These are phyloP conservation scores for Cladosporium sp. DNA, from an alignment of 2,329 filamentous ascomycete species.

Conservation along the genomic window DNA sequence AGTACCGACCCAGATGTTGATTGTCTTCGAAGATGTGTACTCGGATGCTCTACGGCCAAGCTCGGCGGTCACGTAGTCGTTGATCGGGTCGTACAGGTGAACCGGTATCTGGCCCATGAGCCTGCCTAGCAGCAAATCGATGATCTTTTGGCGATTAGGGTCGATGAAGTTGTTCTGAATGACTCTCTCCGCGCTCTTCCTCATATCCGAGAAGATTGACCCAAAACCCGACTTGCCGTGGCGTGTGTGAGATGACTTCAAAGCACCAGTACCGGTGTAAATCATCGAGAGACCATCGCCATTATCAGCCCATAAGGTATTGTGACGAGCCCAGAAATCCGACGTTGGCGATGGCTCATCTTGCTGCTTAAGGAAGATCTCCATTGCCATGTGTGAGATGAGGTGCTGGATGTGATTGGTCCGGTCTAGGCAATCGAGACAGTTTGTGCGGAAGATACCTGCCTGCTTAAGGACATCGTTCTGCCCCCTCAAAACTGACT, in stretches of 20 bases:
- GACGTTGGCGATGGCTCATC: slow-evolving; percentile 57
- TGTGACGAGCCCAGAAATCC: slow-evolving; percentile 90
- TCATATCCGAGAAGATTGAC: slow-evolving; percentile 86
- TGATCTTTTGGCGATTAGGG: slow-evolving; percentile 85
- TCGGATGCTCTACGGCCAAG: slow-evolving; percentile 60
- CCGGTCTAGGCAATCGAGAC: slow-evolving; percentile 88
- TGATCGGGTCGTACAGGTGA: slow-evolving; percentile 86
- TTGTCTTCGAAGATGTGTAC: slow-evolving; percentile 66
- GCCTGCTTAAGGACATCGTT: slow-evolving; percentile 73
- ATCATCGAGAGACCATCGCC: slow-evolving; percentile 91
- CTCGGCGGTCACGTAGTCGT: slow-evolving; percentile 78
- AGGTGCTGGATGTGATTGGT: slow-evolving; percentile 96
- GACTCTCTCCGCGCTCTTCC: slow-evolving; percentile 87
- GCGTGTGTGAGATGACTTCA: slow-evolving; percentile 92
- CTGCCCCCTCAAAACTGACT: slow-evolving; percentile 23
- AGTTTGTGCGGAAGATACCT: slow-evolving; percentile 94
- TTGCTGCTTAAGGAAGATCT: slow-evolving; percentile 72
- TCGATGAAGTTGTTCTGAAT: slow-evolving; percentile 98
- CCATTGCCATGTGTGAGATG: slow-evolving; percentile 87
- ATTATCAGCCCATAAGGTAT: slow-evolving; percentile 93
- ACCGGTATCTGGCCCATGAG: slow-evolving; percentile 78
- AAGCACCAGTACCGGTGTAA: slow-evolving; percentile 89
- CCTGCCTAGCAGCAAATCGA: slow-evolving; percentile 87
- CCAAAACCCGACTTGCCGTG: slow-evolving; percentile 93
- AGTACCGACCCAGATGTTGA: slow-evolving; percentile 79